phyloP scores from a whole-genome alignment of 441 rosid species.

The Hura crepitans region DNA sequence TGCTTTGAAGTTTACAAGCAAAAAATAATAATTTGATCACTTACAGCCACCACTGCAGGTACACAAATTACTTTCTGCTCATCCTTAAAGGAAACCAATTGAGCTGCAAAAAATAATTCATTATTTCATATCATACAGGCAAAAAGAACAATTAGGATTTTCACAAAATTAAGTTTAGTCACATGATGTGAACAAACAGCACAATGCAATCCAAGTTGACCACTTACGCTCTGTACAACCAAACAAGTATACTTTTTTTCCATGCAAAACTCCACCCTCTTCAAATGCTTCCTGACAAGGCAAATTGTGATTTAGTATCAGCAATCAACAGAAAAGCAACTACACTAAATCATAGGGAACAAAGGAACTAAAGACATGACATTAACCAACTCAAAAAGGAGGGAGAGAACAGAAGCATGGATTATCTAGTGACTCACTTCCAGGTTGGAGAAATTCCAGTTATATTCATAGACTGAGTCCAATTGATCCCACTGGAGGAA shows the following conservation, averaged over 20 bases:
- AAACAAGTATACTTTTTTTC: slow-evolving; percentile 75
- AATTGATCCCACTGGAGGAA: slow-evolving; percentile 88
- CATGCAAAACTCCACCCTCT: slow-evolving; percentile 74
- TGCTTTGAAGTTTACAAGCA: not conserved
- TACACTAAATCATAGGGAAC: not conserved
- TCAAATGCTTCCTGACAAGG: slow-evolving; percentile 76
- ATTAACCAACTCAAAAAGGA: not conserved
- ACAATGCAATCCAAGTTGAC: slow-evolving; percentile 5
- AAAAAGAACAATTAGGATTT: not conserved
- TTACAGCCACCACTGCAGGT: slow-evolving; percentile 87
- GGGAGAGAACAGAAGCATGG: slow-evolving; percentile 7
- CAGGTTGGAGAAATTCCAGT: slow-evolving; percentile 80
- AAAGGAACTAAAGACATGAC: not conserved
- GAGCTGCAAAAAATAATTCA: slow-evolving; percentile 55
- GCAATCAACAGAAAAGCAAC: slow-evolving; percentile 2
- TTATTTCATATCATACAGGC: not conserved
- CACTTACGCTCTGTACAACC: slow-evolving; percentile 95
- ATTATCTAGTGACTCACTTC: slow-evolving; percentile 56
- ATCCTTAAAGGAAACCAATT: slow-evolving; percentile 57
- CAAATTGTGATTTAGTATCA: slow-evolving; percentile 15
- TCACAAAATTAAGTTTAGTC: not conserved
- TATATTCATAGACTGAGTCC: slow-evolving; percentile 65
- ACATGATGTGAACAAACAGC: not conserved
- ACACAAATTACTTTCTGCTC: slow-evolving; percentile 46
- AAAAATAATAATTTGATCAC: slow-evolving; percentile 27